These are phyloP conservation scores for Ganoderma leucocontextum DNA, from an alignment of 1,284 basidiomycete genomes.

Conservation along the genomic window DNA sequence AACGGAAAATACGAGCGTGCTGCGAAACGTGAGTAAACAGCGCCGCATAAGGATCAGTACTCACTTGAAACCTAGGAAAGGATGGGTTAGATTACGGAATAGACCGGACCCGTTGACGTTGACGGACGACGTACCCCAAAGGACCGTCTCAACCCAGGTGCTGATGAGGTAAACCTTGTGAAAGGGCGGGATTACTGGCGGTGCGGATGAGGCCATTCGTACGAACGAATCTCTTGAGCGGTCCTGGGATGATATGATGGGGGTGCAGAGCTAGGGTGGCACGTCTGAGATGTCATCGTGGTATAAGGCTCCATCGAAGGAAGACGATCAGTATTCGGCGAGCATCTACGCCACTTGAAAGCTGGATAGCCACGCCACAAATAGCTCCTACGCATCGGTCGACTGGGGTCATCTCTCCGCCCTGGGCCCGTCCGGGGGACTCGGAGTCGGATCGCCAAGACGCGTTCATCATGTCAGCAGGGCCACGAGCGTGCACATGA, in stretches of 20 bases:
- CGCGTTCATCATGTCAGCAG: no score
- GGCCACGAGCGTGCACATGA: no score
- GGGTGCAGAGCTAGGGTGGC: no score
- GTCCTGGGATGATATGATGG: background rate
- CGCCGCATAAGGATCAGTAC: background rate
- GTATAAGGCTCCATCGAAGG: background rate
- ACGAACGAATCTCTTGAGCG: background rate
- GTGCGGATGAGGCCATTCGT: slow-evolving; percentile 11
- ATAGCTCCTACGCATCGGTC: no score
- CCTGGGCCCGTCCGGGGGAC: no score
- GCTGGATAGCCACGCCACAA: no score
- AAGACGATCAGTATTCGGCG: no score
- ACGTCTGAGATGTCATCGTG: background rate
- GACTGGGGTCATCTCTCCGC: no score
- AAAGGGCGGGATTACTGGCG: slow-evolving; percentile 6
- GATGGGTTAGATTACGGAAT: background rate
- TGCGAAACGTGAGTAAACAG: background rate
- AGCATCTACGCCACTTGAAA: no score
- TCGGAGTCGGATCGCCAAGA: no score
- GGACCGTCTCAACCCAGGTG: slow-evolving; percentile 16
- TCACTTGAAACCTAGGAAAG: background rate
- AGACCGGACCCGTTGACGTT: background rate
- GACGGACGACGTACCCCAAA: slow-evolving; percentile 16
- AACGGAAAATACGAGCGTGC: slow-evolving; percentile 9
- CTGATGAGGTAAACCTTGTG: slow-evolving; percentile 18